phyloP scores from a whole-genome alignment of 805 yeast genomes.

The Cyberlindnera suaveolens region DNA sequence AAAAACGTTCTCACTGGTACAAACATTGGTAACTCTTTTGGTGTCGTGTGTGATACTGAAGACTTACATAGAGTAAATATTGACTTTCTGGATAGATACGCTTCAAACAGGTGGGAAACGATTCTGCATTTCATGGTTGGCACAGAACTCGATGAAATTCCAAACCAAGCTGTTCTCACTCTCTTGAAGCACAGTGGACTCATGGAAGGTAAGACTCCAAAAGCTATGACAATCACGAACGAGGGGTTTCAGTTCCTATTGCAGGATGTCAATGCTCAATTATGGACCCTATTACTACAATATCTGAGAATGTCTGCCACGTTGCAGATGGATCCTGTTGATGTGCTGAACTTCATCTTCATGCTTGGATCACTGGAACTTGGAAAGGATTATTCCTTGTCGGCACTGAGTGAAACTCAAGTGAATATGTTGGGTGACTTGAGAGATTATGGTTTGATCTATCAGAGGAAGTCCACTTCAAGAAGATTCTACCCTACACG shows the following conservation, averaged over 20 bases:
- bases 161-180: conserved; percentile 77
- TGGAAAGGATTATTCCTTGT: conserved; percentile 76
- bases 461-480: conserved; percentile 52
- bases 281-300: conserved; percentile 87
- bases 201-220: conserved; percentile 59
- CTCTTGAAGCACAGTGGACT: conserved; percentile 75
- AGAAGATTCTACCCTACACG: conserved; percentile 83
- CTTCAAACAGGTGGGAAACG: conserved; percentile 87
- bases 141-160: conserved; percentile 61
- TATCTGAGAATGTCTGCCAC: conserved; percentile 81
- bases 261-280: conserved; percentile 89
- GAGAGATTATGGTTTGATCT: conserved; percentile 86
- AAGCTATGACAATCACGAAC: conserved; percentile 67
- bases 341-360: conserved; percentile 87
- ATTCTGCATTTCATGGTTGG: conserved; percentile 98
- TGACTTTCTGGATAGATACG: conserved; percentile 71
- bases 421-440: conserved; percentile 81
- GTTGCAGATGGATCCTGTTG: conserved; percentile 91
- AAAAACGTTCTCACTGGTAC: conserved; percentile 83
- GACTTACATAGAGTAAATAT: conserved; percentile 54
- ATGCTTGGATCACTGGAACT: conserved; percentile 88
- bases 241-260: conserved; percentile 90
- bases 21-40: conserved; percentile 62
- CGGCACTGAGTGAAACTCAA: conserved; percentile 73
- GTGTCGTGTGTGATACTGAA: conserved; percentile 53